phyloP scores from a whole-genome alignment of 202 grass and related monocot species.

The Zizania palustris region DNA sequence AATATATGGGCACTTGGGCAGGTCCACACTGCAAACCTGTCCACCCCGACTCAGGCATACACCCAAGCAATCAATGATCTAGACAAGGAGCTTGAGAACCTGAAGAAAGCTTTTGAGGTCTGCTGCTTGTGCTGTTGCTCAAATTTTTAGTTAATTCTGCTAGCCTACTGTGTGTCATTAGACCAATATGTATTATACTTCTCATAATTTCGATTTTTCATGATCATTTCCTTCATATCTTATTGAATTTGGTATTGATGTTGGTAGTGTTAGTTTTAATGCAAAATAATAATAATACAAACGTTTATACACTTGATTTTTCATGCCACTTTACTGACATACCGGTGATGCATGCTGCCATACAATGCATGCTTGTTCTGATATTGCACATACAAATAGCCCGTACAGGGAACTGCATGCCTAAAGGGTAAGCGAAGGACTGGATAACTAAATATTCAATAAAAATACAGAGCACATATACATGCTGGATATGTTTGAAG shows the following conservation, averaged over 20 bases:
- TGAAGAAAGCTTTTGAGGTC: slow-evolving; percentile 86
- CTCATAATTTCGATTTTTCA: slow-evolving; percentile 8
- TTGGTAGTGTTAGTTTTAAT: slow-evolving; percentile 5
- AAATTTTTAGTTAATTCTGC: slow-evolving; percentile 13
- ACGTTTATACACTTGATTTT: neutral
- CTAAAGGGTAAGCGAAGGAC: neutral
- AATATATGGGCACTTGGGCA: slow-evolving; percentile 22
- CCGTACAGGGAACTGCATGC: neutral
- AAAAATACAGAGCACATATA: neutral
- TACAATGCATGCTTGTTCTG: neutral
- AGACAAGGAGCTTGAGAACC: slow-evolving; percentile 80
- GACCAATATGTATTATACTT: neutral
- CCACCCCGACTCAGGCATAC: slow-evolving; percentile 82
- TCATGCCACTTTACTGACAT: neutral
- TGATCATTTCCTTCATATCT: slow-evolving; percentile 8
- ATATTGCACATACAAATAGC: slow-evolving; percentile 13
- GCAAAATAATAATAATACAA: neutral
- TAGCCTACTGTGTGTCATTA: slow-evolving; percentile 10
- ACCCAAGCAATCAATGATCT: slow-evolving; percentile 75
- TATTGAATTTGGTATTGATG: neutral
- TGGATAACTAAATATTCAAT: neutral
- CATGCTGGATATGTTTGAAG: neutral
- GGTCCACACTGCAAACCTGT: slow-evolving; percentile 90
- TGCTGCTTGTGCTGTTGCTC: slow-evolving; percentile 4
- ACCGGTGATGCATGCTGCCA: neutral